These are phyloP conservation scores for Cyberlindnera lachancei DNA, from an alignment of 805 yeast species.

Conservation along the genomic window DNA sequence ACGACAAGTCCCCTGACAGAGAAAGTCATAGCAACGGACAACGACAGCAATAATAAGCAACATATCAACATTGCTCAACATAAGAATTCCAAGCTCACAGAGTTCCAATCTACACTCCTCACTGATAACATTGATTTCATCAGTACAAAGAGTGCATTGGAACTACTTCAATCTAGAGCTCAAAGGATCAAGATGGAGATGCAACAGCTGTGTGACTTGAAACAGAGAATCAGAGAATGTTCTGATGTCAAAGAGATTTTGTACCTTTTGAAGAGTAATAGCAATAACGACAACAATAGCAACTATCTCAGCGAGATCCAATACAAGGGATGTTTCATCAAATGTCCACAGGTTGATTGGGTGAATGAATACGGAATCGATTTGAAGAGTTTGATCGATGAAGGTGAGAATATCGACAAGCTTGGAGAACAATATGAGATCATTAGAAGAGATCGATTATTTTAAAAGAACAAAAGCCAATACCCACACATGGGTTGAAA, in stretches of 20 bases:
- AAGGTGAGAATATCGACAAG: constrained; percentile 4
- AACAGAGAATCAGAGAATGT: constrained; percentile 11
- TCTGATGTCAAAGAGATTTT: constrained; percentile 13
- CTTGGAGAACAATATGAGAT: constrained; percentile 22
- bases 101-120: constrained; percentile 12
- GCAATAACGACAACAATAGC: constrained; percentile 10
- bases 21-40: too few relatives aligned
- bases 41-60: too few relatives aligned
- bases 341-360: constrained; percentile 22
- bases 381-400: constrained; percentile 6
- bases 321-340: constrained; percentile 18
- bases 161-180: constrained; percentile 15
- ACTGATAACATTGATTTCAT: constrained; percentile 19
- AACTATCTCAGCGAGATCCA: constrained; percentile 20
- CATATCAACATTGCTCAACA: neutral
- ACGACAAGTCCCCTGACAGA: too few relatives aligned
- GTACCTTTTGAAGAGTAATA: constrained; percentile 8
- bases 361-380: constrained; percentile 18
- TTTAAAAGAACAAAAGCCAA: constrained; percentile 2
- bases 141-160: constrained; percentile 17
- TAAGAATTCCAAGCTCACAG: constrained; percentile 2
- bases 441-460: constrained; percentile 19
- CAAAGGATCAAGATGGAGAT: constrained; percentile 14
- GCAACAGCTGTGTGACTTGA: constrained; percentile 16
- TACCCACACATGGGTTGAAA: too few relatives aligned